Evolutionary conservation across 2,329 filamentous ascomycete genomes (phyloP), one percentile per base, ranked within the genome.

Genomic region (Pseudocercospora vitis): DNA sequence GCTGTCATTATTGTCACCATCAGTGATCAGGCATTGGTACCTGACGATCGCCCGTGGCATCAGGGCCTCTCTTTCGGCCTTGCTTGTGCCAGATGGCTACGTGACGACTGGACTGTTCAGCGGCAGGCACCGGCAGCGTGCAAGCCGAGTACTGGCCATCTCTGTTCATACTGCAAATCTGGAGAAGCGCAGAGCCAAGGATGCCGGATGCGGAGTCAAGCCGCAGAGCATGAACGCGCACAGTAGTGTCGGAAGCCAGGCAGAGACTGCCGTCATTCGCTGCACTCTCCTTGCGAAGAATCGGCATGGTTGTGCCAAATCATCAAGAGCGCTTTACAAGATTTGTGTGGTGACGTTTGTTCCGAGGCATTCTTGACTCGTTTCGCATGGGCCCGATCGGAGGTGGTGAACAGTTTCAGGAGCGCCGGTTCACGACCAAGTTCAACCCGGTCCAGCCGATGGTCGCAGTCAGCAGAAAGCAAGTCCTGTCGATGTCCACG

Each of bases 1-100:
- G 37, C 37, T 42, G 37, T 42, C 26, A n/a, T n/a, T n/a, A n/a
- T n/a, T n/a, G n/a, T n/a, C 21, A 24, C n/a, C 24, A 42, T 21
- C 37, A 21, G 24, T 24, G 9, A 26, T 42, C 18, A 24, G 37
- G 24, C 24, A 18, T 42, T 42, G 18, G 37, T 42, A 42, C 37
- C 37, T 42, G 37, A 23, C 37, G 37, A 42, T 42, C 37, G 24
- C 24, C 18, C n/a, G 24, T 42, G 37, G 37, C 37, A 42, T 42
- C 19, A 21, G 12, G 37, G 21, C 19, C 24, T 42, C 19, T 5
- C 7, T 14, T 24, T 21, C 24, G 37, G 37, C 37, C 37, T 42
- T 42, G 37, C 37, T 42, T 42, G 21, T 42, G 37, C 16, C 9
- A 37, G 33, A 37, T 37, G 33, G 33, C 37, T 40, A 21, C 37